Evolutionary conservation across 345 rosid species (phyloP), one percentile per base, ranked within the genome.

Genomic region (Eucalyptus guilfoylei): DNA sequence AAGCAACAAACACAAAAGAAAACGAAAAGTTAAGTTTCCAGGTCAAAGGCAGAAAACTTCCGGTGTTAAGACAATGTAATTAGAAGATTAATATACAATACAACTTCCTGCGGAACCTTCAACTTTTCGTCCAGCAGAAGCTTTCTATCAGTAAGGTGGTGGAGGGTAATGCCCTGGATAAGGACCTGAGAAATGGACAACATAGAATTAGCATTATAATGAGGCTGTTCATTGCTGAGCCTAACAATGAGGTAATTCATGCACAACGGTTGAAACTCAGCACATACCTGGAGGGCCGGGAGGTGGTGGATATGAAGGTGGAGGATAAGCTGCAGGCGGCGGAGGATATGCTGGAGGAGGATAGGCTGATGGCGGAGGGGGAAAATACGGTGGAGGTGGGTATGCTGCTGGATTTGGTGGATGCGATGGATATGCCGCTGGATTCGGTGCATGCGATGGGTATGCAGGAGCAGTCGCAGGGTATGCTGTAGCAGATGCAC

Each of bases 91-190:
- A 72, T 19, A 34, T 34, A 72, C 32, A 72, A 72, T 0, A 34
- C 14, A 34, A 12, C 26, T 0, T 34, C 44, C 24, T 0, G 81
- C 4, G 14, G 14, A 72, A 5, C 4, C 26, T 72, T 17, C 5
- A 10, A 34, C 81, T 10, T 72, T 9, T 72, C 81, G 40, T 72
- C 14, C 40, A 17, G 81, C 81, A 69, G 81, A 69, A 34, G 89
- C 83, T 89, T 26, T 52, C 45, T 85, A 88, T 91, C 88, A 94
- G 93, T 96, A 94, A 0, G 94, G 96, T 62, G 92, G 96, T 3
- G 96, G 97, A 32, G 96, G 97, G 92, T 92, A 94, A 34, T 62
- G 89, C 80, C 97, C 97, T 30, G 93, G 94, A 80, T 89, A 95
- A 87, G 94, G 95, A 91, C 94, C 97, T 95, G 93, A 81, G 86